Conservation (phyloP, 257 asterid species). For the Solanum bukasovii region DNA sequence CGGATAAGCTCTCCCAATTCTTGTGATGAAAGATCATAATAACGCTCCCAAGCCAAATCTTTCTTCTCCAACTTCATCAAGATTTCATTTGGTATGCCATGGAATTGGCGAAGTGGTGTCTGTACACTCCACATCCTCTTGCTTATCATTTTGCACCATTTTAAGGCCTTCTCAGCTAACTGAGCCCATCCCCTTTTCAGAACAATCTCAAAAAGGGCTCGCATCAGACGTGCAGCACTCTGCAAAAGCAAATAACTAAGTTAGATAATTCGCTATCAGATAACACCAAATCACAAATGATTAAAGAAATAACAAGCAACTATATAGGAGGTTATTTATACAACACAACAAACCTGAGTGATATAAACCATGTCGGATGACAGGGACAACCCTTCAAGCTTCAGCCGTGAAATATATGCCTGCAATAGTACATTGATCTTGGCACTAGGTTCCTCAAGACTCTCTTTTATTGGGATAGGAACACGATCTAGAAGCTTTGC, state of each 20-base stretch:
- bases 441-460: slow-evolving; percentile 42
- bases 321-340: neutral
- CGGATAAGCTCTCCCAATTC: slow-evolving; percentile 31
- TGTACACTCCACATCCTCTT: slow-evolving; percentile 41
- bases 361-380: slow-evolving; percentile 38
- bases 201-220: slow-evolving; percentile 32
- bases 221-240: slow-evolving; percentile 42
- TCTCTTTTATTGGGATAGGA: slow-evolving; percentile 33
- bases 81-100: slow-evolving; percentile 31
- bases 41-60: slow-evolving; percentile 35
- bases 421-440: slow-evolving; percentile 36
- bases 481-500: slow-evolving; percentile 35
- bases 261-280: neutral
- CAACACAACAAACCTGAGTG: slow-evolving; percentile 22
- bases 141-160: slow-evolving; percentile 39
- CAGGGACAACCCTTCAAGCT: slow-evolving; percentile 34
- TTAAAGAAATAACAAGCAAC: neutral
- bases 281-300: neutral
- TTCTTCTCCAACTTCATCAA: slow-evolving; percentile 29
- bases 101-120: slow-evolving; percentile 38
- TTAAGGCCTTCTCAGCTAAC: slow-evolving; percentile 32
- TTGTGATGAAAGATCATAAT: slow-evolving; percentile 28
- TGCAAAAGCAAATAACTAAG: slow-evolving; percentile 5
- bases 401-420: slow-evolving; percentile 31
- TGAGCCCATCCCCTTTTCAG: slow-evolving; percentile 38